Base-by-base conservation (phyloP, 306 rosid genomes). In the Prunus armeniaca region DNA sequence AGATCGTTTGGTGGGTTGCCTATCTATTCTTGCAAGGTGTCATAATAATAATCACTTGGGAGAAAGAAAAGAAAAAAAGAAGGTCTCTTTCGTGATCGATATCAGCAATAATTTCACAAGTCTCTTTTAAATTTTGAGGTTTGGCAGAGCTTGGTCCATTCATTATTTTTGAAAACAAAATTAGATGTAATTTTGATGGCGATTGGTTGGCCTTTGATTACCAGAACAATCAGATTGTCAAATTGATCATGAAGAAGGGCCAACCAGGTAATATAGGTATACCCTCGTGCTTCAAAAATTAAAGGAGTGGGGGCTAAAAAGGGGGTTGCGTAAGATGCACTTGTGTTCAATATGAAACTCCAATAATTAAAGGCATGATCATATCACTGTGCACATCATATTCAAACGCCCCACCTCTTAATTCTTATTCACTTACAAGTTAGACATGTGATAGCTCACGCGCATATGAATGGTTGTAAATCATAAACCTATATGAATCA, bases 291-390 rank as follows among this genome's bases (percentile, higher is more conserved):
- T 27, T 9, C 1, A 12, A 12, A 41, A 56, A 2, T 65, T 69
- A 78, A 78, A 71, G 82, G 46, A 34, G 80, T 74, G 88, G 84
- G 77, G 76, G 4, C 81, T 13, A 71, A 61, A 20, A 24, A 32
- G 60, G 55, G 74, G 76, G 79, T 86, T 86, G 90, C 87, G 84
- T 84, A 78, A 75, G 60, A 69, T 54, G 81, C 84, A 86, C 72
- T 71, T 64, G 69, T 69, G 67, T 46, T 82, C 75, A 60, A 71
- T 63, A 45, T 73, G 71, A 81, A 78, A 67, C 79, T 30, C 49
- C 79, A 85, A 83, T 86, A 34, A 82, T 82, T 80, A 74, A 84
- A 84, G 78, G 76, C 68, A 22, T 84, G 41, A 75, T 77, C 19
- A 14, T 32, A 70, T 76, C 58, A 47, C 69, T 67, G 5, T 25